phyloP scores from a whole-genome alignment of 2,329 filamentous ascomycete species.

The Diaporthe sp. region DNA sequence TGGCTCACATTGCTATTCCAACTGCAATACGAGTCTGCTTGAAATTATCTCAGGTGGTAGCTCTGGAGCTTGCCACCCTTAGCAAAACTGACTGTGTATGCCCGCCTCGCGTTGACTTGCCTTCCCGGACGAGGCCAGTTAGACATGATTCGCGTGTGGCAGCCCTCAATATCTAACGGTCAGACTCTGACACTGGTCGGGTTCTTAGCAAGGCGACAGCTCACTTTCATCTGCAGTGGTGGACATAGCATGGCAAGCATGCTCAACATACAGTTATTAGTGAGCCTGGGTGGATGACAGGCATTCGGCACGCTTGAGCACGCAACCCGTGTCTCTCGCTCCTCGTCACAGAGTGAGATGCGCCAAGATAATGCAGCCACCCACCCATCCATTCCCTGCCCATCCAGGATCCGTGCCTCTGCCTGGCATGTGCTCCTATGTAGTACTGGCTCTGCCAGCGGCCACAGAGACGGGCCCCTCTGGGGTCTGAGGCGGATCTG shows the following conservation, averaged over 20 bases:
- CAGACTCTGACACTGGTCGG: background rate
- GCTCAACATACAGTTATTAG: background rate
- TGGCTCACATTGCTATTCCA: background rate
- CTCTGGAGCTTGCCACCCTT: background rate
- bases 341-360: conserved; percentile 27
- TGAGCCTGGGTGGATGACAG: background rate
- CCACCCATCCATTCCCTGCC: conserved; percentile 7
- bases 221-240: conserved; percentile 2
- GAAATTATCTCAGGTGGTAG: background rate
- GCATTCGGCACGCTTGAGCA: conserved; percentile 9
- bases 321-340: conserved; percentile 11
- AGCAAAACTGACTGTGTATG: background rate
- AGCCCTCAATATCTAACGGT: background rate
- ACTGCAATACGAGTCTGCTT: background rate
- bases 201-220: background rate
- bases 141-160: background rate
- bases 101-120: conserved; percentile 21
- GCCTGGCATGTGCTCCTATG: conserved; percentile 16
- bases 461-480: background rate
- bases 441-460: background rate
- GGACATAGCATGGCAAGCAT: background rate
- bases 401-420: conserved; percentile 2
- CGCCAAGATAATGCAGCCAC: conserved; percentile 23
- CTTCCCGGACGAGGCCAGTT: background rate
- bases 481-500: conserved; percentile 18